phyloP scores from a whole-genome alignment of 345 rosid genomes.

The Citrus maxima region DNA sequence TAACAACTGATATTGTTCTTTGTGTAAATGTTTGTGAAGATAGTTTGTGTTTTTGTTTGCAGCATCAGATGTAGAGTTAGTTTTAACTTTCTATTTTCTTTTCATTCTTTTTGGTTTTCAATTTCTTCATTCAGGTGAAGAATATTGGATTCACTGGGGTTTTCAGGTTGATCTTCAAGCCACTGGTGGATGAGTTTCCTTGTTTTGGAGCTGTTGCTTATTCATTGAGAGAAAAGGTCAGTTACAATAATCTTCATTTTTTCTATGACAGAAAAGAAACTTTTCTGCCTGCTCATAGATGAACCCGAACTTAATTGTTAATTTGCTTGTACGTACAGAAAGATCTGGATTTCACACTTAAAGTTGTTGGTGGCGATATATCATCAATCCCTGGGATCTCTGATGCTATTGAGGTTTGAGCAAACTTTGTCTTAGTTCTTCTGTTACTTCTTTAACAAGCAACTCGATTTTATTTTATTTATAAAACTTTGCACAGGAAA shows the following conservation, averaged over 20 bases:
- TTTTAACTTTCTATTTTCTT: not conserved
- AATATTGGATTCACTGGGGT: constrained; percentile 87
- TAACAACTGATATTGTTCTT: not conserved
- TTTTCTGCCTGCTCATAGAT: not conserved
- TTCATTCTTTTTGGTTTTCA: constrained; percentile 4
- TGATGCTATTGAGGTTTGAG: constrained; percentile 73
- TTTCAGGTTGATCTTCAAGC: constrained; percentile 90
- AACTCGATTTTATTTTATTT: not conserved
- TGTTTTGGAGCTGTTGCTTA: constrained; percentile 87
- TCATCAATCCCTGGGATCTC: constrained; percentile 83
- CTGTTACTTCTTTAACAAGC: not conserved
- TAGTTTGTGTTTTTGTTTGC: not conserved
- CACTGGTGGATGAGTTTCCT: constrained; percentile 76
- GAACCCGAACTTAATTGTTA: not conserved
- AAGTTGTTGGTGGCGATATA: constrained; percentile 73
- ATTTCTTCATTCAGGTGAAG: constrained; percentile 59
- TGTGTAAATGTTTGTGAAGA: not conserved
- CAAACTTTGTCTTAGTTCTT: not conserved
- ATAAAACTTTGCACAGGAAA: constrained; percentile 48
- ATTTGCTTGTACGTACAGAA: constrained; percentile 46
- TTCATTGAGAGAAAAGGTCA: constrained; percentile 74
- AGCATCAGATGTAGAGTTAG: not conserved
- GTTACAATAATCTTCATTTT: not conserved
- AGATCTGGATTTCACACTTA: constrained; percentile 73
- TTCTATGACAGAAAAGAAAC: not conserved